Evolutionary conservation across 305 asterid genomes (phyloP), one percentile per base, ranked within the genome.

Genomic region (Coffea humblotiana): DNA sequence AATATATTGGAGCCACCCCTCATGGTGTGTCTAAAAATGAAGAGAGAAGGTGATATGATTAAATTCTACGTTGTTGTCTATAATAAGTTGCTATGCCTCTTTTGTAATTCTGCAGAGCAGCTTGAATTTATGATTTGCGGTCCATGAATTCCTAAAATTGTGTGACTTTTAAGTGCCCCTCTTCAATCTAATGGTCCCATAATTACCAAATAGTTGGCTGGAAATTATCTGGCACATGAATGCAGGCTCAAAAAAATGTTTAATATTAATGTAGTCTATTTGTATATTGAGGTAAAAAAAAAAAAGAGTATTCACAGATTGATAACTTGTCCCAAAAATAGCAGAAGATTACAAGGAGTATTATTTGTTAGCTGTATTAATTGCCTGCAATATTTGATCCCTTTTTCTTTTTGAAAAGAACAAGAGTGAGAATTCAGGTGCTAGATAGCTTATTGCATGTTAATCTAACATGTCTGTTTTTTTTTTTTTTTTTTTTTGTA

Each of bases 81-180:
- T 37, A 23, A 43, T 21, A 70, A n/a, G 48, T 37, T 2, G 10
- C 35, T 0, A 6, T 11, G 4, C 37, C 10, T n/a, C 13, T 27
- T n/a, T 25, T 72, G 9, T 6, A 48, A 32, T 8, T 13, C 6
- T 58, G 70, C 19, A 45, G 16, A 43, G 23, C 16, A 43, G 23
- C 16, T 60, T 75, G 78, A 56, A 58, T 75, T 13, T 75, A 14
- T 8, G 61, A 35, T 74, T 56, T 56, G 47, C 68, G 25, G 68
- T 52, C 14, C 60, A 16, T n/a, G 63, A 25, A 72, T 45, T 47
- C 49, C 71, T 64, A 63, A 70, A 37, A 32, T 10, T 4, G 1
- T 54, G 49, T 65, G 11, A 21, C 7, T 18, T 60, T 48, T 65
- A 1, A 18, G 35, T 18, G 56, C 18, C 45, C 16, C 47, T 47